phyloP scores from a whole-genome alignment of 192 early-diverging fungal genomes.

The Backusella tarrabulga region DNA sequence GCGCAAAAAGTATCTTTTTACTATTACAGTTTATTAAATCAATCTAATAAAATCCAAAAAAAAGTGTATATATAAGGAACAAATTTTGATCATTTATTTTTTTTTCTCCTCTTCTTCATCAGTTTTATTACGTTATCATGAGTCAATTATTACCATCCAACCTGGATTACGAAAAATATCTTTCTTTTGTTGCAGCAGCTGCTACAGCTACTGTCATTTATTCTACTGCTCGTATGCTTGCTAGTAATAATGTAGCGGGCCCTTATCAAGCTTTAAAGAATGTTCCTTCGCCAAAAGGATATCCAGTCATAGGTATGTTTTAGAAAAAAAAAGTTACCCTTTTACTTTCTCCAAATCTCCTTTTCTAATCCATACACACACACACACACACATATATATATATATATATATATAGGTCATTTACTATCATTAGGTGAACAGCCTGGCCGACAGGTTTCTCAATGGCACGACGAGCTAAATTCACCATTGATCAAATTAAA shows the following conservation, averaged over 20 bases:
- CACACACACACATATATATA: no score
- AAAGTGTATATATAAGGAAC: background rate
- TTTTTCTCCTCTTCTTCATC: background rate
- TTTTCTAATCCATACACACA: background rate
- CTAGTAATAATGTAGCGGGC: background rate
- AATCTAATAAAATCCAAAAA: background rate
- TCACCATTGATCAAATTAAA: background rate
- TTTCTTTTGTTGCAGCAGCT: background rate
- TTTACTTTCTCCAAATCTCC: background rate
- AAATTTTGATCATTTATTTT: background rate
- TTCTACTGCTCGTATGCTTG: background rate
- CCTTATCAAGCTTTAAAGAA: background rate
- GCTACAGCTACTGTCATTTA: background rate
- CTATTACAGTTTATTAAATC: background rate
- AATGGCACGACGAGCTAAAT: slow-evolving; percentile 3
- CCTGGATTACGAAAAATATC: background rate
- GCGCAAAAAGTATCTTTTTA: background rate
- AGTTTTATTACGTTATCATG: background rate
- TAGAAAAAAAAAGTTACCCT: background rate
- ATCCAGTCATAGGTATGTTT: background rate
- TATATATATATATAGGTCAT: background rate
- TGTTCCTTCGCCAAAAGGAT: background rate
- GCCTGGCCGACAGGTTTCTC: background rate
- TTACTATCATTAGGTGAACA: slow-evolving; percentile 3
- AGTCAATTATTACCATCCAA: background rate